Conservation (phyloP, 2,329 filamentous ascomycete genomes). For the Paracoccidioides brasiliensis region DNA sequence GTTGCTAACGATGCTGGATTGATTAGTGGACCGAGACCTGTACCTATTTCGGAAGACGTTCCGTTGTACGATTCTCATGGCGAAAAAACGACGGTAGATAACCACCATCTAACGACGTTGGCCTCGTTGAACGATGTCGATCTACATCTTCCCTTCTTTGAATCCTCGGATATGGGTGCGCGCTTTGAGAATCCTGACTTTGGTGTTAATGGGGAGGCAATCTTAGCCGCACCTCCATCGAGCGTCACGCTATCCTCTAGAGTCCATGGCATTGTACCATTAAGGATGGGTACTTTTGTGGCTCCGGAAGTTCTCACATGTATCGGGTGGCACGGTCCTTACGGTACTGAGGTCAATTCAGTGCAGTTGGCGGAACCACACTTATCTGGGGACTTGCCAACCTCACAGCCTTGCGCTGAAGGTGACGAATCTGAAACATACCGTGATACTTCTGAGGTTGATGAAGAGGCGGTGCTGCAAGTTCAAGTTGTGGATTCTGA, state of each 20-base stretch:
- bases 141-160: background rate
- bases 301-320: conserved; percentile 15
- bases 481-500: background rate
- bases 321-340: conserved; percentile 14
- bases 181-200: background rate
- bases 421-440: background rate
- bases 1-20: conserved; percentile 6
- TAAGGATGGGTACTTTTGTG: background rate
- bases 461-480: background rate
- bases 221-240: conserved; percentile 12
- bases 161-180: background rate
- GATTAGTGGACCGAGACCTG: conserved; percentile 7
- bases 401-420: background rate
- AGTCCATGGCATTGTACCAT: conserved; percentile 6
- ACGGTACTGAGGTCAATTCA: conserved; percentile 6
- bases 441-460: background rate
- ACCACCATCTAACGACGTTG: background rate
- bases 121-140: background rate
- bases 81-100: background rate
- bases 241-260: conserved; percentile 2
- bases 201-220: conserved; percentile 8
- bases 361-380: background rate
- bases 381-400: background rate
- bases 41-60: conserved; percentile 8
- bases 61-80: background rate